Conservation (phyloP, 805 yeast species). For the Lachancea cidri region DNA sequence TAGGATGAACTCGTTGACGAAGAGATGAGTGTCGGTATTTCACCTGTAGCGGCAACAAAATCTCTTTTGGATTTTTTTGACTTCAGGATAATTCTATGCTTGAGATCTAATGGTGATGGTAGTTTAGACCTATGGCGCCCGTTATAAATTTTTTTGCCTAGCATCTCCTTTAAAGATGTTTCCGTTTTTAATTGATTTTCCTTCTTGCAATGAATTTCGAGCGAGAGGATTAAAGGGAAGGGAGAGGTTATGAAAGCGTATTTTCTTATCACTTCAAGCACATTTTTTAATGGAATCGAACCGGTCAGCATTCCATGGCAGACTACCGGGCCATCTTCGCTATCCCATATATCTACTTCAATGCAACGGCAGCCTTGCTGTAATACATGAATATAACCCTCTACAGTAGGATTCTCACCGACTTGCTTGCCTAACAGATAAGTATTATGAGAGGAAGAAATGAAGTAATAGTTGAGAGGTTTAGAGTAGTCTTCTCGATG, state of each 20-base stretch:
- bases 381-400: slow-evolving; percentile 78
- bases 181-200: slow-evolving; percentile 62
- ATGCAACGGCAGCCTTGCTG: slow-evolving; percentile 92
- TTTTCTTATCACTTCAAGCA: slow-evolving; percentile 66
- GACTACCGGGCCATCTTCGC: slow-evolving; percentile 73
- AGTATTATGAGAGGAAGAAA: slow-evolving; percentile 94
- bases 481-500: slow-evolving; percentile 38
- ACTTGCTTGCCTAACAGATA: slow-evolving; percentile 84
- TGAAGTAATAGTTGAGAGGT: slow-evolving; percentile 81
- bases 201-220: slow-evolving; percentile 74
- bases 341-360: slow-evolving; percentile 97
- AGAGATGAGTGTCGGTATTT: slow-evolving; percentile 12
- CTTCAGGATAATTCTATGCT: slow-evolving; percentile 68
- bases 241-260: slow-evolving; percentile 88
- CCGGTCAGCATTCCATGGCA: slow-evolving; percentile 88
- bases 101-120: slow-evolving; percentile 72
- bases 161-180: slow-evolving; percentile 44
- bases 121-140: slow-evolving; percentile 30
- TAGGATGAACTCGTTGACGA: slow-evolving; percentile 34
- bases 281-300: slow-evolving; percentile 63
- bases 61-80: slow-evolving; percentile 51
- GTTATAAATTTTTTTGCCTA: slow-evolving; percentile 53
- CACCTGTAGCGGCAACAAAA: slow-evolving; percentile 18
- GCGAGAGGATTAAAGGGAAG: slow-evolving; percentile 76
- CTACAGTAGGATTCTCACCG: slow-evolving; percentile 82